Percentiles rank a stretch among this genome's conserved stretches.
Conservation (phyloP, 2,329 filamentous ascomycete species). For the Ophiocordyceps robertsii region DNA sequence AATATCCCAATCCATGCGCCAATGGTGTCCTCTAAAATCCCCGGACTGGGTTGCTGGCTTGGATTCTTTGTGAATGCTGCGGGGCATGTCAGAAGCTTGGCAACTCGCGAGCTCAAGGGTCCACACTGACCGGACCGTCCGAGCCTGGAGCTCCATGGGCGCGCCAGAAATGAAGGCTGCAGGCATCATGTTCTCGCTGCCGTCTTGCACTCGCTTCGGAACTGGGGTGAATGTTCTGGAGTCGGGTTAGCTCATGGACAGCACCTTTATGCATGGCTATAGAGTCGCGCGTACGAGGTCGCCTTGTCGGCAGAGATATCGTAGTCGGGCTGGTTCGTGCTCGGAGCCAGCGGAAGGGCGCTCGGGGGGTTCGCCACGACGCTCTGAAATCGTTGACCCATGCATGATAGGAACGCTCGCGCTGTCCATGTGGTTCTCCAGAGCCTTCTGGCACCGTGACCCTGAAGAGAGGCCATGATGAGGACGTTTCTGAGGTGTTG, state of each 20-base stretch:
- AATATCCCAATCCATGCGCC: constrained; percentile 99
- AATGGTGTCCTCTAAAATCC: constrained; percentile 68
- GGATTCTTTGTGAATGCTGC: constrained; percentile 77
- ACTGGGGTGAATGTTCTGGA: constrained; percentile 78
- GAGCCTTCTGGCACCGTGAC: constrained; percentile 36
- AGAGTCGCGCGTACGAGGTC: constrained; percentile 55
- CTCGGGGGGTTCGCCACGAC: constrained; percentile 28
- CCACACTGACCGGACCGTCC: constrained; percentile 69
- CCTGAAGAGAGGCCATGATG: constrained; percentile 55
- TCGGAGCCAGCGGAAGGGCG: constrained; percentile 21
- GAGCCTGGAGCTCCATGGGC: constrained; percentile 83
- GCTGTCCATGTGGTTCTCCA: constrained; percentile 31
- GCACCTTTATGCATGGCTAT: not conserved
- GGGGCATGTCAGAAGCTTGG: not conserved
- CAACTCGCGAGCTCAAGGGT: not conserved
- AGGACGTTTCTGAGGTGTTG: constrained; percentile 13
- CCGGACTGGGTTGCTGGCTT: constrained; percentile 98
- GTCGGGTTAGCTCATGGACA: not conserved
- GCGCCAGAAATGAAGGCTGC: constrained; percentile 85
- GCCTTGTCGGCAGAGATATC: constrained; percentile 70
- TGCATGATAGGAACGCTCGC: constrained; percentile 24
- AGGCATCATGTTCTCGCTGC: constrained; percentile 68
- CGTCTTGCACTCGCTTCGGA: constrained; percentile 79
- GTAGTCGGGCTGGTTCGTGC: constrained; percentile 66
- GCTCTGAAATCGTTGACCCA: constrained; percentile 42